Evolutionary conservation across 106 monocot genomes (phyloP), one percentile per base, ranked within the genome.

Genomic region (Alisma plantagoaquatica): DNA sequence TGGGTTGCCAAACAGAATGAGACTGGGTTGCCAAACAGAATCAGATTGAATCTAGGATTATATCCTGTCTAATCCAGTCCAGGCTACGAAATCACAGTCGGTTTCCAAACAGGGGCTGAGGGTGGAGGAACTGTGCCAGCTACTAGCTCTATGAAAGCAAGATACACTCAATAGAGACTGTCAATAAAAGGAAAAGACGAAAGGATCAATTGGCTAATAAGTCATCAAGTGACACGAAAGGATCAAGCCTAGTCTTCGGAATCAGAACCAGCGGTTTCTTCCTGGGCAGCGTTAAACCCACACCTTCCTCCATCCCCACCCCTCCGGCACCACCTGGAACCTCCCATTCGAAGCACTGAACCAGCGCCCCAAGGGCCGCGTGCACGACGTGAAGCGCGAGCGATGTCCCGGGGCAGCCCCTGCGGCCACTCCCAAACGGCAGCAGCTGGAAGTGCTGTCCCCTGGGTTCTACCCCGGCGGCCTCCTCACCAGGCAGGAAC

Each of bases 281-380:
- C 33, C 63, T 49, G 1, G 64, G 54, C 7, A 78, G 27, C 15
- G 55, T 46, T 27, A 70, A 17, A 7, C 76, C 76, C 2, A 6
- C 27, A 20, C 61, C 65, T 28, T 76, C 76, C 26, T 12, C 31
- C 76, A 76, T 70, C 23, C 66, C 76, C 31, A 61, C 49, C 43
- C 1, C 10, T 16, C 60, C 55, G n/a, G n/a, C n/a, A n/a, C 0
- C 53, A 41, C 1, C 29, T 35, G 6, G 30, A 57, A 26, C 56
- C 43, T 51, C 49, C 64, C 63, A 69, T 2, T 75, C 69, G 20
- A 77, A 77, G 58, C 71, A 67, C 48, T 77, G 77, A 25, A 72
- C 35, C 52, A 77, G 3, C 0, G 44, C 27, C 0, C 57, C 77
- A 0, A 77, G 60, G 9, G 58, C 29, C 4, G 45, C 6, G 5